phyloP scores from a whole-genome alignment of 2,329 filamentous ascomycete species.

The Fusarium duplospermum region DNA sequence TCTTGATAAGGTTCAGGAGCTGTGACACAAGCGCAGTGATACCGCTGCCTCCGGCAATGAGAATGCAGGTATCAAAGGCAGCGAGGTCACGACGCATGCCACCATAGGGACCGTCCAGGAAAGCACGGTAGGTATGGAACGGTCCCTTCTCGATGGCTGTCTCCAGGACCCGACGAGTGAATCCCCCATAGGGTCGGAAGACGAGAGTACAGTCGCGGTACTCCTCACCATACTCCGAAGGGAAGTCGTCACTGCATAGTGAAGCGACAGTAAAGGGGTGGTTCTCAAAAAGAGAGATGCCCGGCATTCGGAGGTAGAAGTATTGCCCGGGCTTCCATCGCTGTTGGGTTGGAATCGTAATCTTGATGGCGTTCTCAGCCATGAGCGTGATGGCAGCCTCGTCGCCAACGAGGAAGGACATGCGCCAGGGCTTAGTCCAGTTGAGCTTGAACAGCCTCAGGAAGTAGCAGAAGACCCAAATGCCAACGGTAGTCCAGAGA shows the following conservation, averaged over 20 bases:
- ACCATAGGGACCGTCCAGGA: slow-evolving; percentile 93
- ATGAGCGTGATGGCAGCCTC: slow-evolving; percentile 91
- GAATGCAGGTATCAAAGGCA: slow-evolving; percentile 91
- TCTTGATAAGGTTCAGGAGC: slow-evolving; percentile 91
- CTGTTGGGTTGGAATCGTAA: slow-evolving; percentile 93
- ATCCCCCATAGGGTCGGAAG: slow-evolving; percentile 91
- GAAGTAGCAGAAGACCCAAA: slow-evolving; percentile 81
- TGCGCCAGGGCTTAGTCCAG: slow-evolving; percentile 83
- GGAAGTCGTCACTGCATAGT: slow-evolving; percentile 91
- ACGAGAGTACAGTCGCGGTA: slow-evolving; percentile 92
- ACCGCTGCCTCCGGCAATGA: slow-evolving; percentile 93
- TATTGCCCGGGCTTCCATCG: slow-evolving; percentile 95
- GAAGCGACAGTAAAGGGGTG: slow-evolving; percentile 97
- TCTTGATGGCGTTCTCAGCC: slow-evolving; percentile 93
- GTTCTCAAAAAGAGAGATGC: slow-evolving; percentile 89
- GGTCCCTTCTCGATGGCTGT: slow-evolving; percentile 87
- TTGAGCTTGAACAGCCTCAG: slow-evolving; percentile 87
- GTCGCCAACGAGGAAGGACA: slow-evolving; percentile 88
- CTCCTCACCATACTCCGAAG: slow-evolving; percentile 88
- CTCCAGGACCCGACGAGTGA: slow-evolving; percentile 86
- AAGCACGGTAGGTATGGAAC: slow-evolving; percentile 91
- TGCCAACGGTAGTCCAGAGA: slow-evolving; percentile 81
- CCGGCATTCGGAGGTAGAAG: slow-evolving; percentile 93
- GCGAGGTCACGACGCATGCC: slow-evolving; percentile 92
- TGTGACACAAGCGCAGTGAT: slow-evolving; percentile 95